Evolutionary conservation across 768 basidiomycete genomes (phyloP), one percentile per base, ranked within the genome.

Genomic region (Galerina marginata): DNA sequence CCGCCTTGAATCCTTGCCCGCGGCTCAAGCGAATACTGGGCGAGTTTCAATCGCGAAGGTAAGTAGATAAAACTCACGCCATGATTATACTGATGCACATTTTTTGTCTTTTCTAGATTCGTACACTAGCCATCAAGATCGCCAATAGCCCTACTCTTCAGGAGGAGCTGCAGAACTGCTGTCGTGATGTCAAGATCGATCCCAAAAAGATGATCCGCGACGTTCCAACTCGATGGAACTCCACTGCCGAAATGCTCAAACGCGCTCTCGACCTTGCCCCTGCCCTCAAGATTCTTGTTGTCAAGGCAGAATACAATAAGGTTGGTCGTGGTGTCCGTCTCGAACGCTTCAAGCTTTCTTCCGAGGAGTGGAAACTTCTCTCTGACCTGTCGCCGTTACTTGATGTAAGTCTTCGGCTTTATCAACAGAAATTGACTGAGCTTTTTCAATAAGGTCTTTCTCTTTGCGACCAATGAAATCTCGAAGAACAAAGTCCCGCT

Each of bases 41-140:
- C 4, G 49, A 0, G 15, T 61, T n/a, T 57, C 57, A 2, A 59
- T 65, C 29, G 60, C 64, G 7, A 65, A 65, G 52, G 64, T 65
- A 33, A 16, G 59, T 44, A 3, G 4, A 20, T 20, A 20, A 20
- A 33, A 33, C 29, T 33, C 29, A 7, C 7, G 29, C 29, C 7
- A 33, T 7, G 7, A 33, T 33, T 7, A 7, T 7, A 33, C 29
- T 33, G 7, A 33, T 7, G 7, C 5, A 33, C 7, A 3, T 33
- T 5, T 3, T 33, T 33, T 33, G 29, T 7, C 29, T 33, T 20
- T 33, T 33, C 29, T 33, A 33, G 29, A 33, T 33, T 33, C 29
- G 29, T 2, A 33, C 29, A 33, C 29, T 33, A 4, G 29, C 29
- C 29, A 33, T 33, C 29, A 33, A 33, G 15, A 51, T 51, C 50